Base-by-base conservation (phyloP, 192 early-diverging fungal genomes). In the Powellomyces hirtus region DNA sequence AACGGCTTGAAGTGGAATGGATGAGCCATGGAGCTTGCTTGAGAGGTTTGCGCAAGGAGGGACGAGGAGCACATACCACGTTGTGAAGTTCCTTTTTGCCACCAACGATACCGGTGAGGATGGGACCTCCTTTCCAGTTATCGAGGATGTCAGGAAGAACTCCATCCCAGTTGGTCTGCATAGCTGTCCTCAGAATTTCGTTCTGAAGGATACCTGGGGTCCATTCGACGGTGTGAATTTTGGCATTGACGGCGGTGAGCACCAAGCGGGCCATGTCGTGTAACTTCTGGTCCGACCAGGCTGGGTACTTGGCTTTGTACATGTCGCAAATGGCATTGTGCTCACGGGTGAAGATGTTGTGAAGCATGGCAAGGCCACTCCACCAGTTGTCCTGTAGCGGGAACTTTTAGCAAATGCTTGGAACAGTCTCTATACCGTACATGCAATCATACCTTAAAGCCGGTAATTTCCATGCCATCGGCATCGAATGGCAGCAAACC, bases 161-260 rank as follows among this genome's bases (percentile, higher is more conserved):
- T 30, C 74, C 74, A n/a, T 62, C 46, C 70, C 69, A 76, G 58
- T 74, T 76, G 30, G 50, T 30, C 27, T 68, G 29, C 75, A 74
- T 72, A 1, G 49, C 75, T 7, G 64, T 16, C 11, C 51, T 35
- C 59, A 72, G 40, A 11, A 45, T 34, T 16, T 76, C 50, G 63
- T 75, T 76, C 36, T 57, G 55, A 16, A 76, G 45, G 18, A 76
- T 55, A 4, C 64, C 75, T 10, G 75, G 70, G 0, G 75, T 76
- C 75, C 75, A 76, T 51, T 76, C 75, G n/a, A 74, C 38, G 16
- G 70, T 74, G 53, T 76, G 75, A 24, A 76, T 74, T 34, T 76
- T 76, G 3, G 75, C 75, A 24, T 59, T 68, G 13, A 70, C 34
- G n/a, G 75, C 75, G 27, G 66, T 44, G 16, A 40, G 40, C n/a